Conservation (phyloP, 192 early-diverging fungal species). For the Podila epigama region DNA sequence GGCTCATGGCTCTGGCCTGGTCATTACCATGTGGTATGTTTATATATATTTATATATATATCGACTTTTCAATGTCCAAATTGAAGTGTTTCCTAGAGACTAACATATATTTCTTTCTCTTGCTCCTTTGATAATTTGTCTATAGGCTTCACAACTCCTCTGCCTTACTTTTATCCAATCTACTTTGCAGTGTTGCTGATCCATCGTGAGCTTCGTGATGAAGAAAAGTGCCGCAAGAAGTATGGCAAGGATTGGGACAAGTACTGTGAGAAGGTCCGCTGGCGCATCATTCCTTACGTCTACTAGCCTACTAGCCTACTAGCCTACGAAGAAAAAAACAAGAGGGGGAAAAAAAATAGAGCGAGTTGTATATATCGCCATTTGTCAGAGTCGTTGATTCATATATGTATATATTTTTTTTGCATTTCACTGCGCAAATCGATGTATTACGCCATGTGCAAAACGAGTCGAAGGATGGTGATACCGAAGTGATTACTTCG, state of each 20-base stretch:
- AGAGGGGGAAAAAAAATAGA: background rate
- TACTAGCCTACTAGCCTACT: constrained; percentile 7
- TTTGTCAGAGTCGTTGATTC: background rate
- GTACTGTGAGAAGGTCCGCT: constrained; percentile 82
- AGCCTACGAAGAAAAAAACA: background rate
- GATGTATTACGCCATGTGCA: background rate
- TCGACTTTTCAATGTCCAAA: no score
- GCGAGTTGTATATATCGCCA: background rate
- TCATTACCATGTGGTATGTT: constrained; percentile 78
- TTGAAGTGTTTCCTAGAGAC: no score
- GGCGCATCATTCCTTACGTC: constrained; percentile 80
- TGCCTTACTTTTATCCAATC: constrained; percentile 93
- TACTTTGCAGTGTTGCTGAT: constrained; percentile 93
- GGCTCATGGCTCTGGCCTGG: constrained; percentile 91
- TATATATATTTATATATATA: background rate
- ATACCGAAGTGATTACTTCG: no score
- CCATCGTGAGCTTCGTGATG: constrained; percentile 90
- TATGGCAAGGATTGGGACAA: constrained; percentile 94
- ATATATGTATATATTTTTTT: background rate
- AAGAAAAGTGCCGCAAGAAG: constrained; percentile 88
- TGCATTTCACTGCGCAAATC: background rate
- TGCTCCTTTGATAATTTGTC: background rate
- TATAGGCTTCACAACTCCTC: constrained; percentile 70
- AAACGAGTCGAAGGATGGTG: no score
- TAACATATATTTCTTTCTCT: background rate